Base-by-base conservation (phyloP, 148 eudicot species). In the Cornus controversa region DNA sequence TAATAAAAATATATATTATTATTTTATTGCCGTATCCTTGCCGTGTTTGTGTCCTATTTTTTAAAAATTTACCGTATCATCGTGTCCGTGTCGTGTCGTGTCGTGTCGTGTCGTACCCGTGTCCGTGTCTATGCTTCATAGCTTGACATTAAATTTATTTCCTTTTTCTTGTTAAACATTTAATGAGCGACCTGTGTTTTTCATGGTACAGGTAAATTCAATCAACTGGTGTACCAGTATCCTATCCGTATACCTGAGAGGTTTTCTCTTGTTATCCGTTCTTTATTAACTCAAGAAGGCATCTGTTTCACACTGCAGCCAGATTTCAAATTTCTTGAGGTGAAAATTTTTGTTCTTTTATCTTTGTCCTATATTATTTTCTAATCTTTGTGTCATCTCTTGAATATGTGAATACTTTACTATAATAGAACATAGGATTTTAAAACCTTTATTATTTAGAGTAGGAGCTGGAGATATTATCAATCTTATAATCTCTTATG, bases 161-260 rank as follows among this genome's bases (percentile, higher is more conserved):
- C 6, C 62, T 47, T 34, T 72, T 31, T 13, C 68, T 25, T 15
- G 34, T 36, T 40, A 8, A 10, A 13, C 26, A 6, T 28, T 20
- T 37, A 27, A 20, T 47, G 28, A 67, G 11, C 29, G 62, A 75
- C 29, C 20, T 34, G 31, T 37, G 36, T 25, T 75, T 50, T 57
- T 28, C 60, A 27, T 82, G 70, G 34, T 81, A 80, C 92, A 96
- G 99, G 99, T 54, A 96, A 96, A 84, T 96, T 96, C 77, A 96
- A 96, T 82, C 99, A 96, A 86, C 89, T 96, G 67, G 99, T 96
- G 71, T 96, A 96, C 80, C 92, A 96, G 74, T 96, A 96, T 86
- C 99, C 99, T 9, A 96, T 96, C 69, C 94, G 98, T 31, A 96
- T 96, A 67, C 99, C 99, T 7, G 99, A 93, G 86, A 91, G 99